Evolutionary conservation across 176 grass and related monocot genomes (phyloP), one percentile per base, ranked within the genome.

Genomic region (Ensete ventricosum): DNA sequence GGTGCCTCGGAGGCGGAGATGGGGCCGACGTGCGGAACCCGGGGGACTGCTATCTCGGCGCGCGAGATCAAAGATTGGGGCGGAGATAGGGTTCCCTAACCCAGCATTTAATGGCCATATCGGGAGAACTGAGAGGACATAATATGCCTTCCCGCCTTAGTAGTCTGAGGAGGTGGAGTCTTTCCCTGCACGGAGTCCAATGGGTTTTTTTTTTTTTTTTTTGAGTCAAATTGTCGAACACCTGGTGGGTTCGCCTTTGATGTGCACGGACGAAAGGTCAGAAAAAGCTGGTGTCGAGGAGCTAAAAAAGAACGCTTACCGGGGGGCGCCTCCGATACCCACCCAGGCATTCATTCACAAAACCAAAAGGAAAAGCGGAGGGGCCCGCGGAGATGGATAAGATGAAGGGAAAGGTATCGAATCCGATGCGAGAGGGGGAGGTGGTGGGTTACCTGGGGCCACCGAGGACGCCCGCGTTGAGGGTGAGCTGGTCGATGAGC

Each of bases 381-480:
- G 11, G 14, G 17, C 21, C n/a, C 52, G 52, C 1, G 0, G 23
- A n/a, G 11, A 25, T n/a, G 1, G 3, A 19, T 57, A 12, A 23
- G 21, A 19, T 1, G 0, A 71, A 52, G 19, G 14, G 14, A 19
- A 21, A 52, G 55, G 14, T 13, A 12, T 19, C 6, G 49, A 62
- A 80, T 62, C 16, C 4, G 6, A 52, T 8, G 14, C 10, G 21
- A 23, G 0, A 27, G 52, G 9, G 27, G n/a, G 43, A 9, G 66
- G 34, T 20, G 20, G 16, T 9, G 5, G n/a, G 1, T 67, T 64
- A 93, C 90, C 95, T 91, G 68, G 95, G 90, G 4, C 78, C 81
- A 43, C 95, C 90, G 60, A 99, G 85, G 62, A 94, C 95, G 81
- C 95, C 95, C n/a, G 90, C 90, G 80, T 81, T 84, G 55, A 72